Percentiles rank a stretch among this genome's conserved stretches.
Evolutionary conservation across 2,329 filamentous ascomycete species (phyloP).

Genomic region (Talaromyces sp.): DNA sequence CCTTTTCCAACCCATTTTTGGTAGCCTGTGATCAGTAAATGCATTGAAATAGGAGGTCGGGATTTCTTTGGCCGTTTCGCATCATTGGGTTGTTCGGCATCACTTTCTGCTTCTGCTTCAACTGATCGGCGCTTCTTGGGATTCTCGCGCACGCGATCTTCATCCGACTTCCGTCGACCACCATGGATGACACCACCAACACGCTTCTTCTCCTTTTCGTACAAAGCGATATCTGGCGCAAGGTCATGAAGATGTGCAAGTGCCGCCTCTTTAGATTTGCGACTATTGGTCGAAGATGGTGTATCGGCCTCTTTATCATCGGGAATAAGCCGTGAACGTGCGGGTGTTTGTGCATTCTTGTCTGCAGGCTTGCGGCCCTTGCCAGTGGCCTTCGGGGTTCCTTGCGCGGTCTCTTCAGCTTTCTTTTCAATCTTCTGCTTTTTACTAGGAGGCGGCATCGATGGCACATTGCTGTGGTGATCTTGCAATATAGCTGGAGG

Average conservation of each 20-base stretch:
- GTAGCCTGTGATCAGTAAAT: slow-evolving; percentile 82
- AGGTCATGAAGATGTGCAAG: slow-evolving; percentile 74
- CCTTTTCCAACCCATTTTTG: slow-evolving; percentile 71
- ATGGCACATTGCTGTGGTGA: slow-evolving; percentile 37
- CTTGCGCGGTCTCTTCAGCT: slow-evolving; percentile 19
- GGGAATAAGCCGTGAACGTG: slow-evolving; percentile 53
- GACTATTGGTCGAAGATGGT: slow-evolving; percentile 72
- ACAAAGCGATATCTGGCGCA: slow-evolving; percentile 82
- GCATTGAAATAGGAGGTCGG: slow-evolving; percentile 68
- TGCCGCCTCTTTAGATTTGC: slow-evolving; percentile 87
- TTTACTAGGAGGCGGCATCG: slow-evolving; percentile 28
- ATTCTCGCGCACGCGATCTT: slow-evolving; percentile 37
- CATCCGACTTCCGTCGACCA: slow-evolving; percentile 51
- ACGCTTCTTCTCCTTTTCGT: slow-evolving; percentile 91
- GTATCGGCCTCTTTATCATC: slow-evolving; percentile 81
- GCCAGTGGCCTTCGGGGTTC: slow-evolving; percentile 30
- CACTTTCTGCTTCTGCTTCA: slow-evolving; percentile 52
- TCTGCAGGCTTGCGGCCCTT: slow-evolving; percentile 34
- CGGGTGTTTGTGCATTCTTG: slow-evolving; percentile 55
- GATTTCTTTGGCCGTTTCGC: slow-evolving; percentile 65
- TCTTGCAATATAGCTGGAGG: slow-evolving; percentile 36
- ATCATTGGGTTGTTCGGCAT: slow-evolving; percentile 60
- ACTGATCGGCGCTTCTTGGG: slow-evolving; percentile 49
- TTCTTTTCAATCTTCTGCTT: slow-evolving; percentile 21
- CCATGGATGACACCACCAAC: slow-evolving; percentile 67